Conservation (phyloP, 2,329 filamentous ascomycete species). For the Gremmenia infestans region DNA sequence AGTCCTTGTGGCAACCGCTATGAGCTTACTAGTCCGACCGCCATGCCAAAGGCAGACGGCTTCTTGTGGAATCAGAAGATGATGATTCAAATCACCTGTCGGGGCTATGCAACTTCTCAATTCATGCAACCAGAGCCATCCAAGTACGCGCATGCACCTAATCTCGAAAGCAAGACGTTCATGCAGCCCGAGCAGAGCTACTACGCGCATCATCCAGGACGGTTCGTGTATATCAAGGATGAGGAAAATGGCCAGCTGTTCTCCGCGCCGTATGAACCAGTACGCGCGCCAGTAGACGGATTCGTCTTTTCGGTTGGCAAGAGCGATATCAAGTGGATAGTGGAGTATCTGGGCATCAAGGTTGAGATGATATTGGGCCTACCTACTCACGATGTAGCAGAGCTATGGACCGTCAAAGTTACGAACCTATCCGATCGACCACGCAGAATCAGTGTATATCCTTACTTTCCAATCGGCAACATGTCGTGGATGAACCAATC, state of each 20-base stretch:
- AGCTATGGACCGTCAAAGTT: conserved; percentile 51
- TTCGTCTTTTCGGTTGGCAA: conserved; percentile 52
- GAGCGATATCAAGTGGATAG: conserved; percentile 49
- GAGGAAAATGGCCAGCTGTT: conserved; percentile 46
- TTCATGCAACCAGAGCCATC: conserved; percentile 58
- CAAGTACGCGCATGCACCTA: conserved; percentile 55
- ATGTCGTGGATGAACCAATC: conserved; percentile 61
- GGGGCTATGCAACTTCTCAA: conserved; percentile 53
- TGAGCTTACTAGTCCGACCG: conserved; percentile 50
- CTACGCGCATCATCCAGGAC: conserved; percentile 53
- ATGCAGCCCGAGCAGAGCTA: conserved; percentile 58
- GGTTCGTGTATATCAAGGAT: conserved; percentile 55
- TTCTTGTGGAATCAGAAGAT: conserved; percentile 58
- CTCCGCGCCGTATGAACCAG: conserved; percentile 52
- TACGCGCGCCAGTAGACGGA: conserved; percentile 41
- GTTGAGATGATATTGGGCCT: conserved; percentile 48
- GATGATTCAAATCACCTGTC: conserved; percentile 56
- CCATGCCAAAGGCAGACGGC: conserved; percentile 49
- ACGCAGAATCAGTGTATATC: conserved; percentile 47
- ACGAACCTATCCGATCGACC: conserved; percentile 43
- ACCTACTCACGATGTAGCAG: conserved; percentile 49
- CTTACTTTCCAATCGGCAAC: conserved; percentile 54
- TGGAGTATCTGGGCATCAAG: conserved; percentile 45
- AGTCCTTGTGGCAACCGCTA: conserved; percentile 48
- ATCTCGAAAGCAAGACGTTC: conserved; percentile 53